phyloP scores from a whole-genome alignment of 441 rosid species.

The Eutrema salsugineum region DNA sequence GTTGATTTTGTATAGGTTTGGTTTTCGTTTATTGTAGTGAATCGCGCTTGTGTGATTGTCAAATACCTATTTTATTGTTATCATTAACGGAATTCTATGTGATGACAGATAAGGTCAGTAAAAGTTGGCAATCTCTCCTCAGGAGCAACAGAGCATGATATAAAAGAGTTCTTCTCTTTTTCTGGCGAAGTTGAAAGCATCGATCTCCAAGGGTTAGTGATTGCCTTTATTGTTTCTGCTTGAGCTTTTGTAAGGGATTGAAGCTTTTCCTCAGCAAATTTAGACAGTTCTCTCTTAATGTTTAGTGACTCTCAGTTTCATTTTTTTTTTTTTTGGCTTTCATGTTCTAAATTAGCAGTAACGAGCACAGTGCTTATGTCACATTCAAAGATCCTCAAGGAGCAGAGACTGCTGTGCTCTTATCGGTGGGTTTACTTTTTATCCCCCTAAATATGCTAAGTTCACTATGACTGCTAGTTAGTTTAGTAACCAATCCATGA shows the following conservation, averaged over 20 bases:
- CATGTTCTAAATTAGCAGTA: constrained; percentile 15
- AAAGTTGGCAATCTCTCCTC: constrained; percentile 56
- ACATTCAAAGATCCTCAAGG: constrained; percentile 68
- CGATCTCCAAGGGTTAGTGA: constrained; percentile 48
- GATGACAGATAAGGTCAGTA: constrained; percentile 48
- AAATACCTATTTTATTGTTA: not conserved
- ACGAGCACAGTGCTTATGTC: constrained; percentile 51
- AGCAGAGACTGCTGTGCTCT: constrained; percentile 65
- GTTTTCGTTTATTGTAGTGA: not conserved
- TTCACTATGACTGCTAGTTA: not conserved
- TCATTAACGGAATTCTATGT: not conserved
- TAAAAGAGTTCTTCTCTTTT: constrained; percentile 70
- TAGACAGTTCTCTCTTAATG: not conserved
- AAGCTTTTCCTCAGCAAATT: not conserved
- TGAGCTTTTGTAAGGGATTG: not conserved
- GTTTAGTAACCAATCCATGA: not conserved
- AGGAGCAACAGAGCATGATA: constrained; percentile 49
- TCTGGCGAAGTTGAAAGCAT: constrained; percentile 63
- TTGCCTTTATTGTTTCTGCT: not conserved
- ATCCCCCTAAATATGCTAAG: not conserved
- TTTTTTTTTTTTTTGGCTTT: not conserved
- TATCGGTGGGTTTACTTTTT: constrained; percentile 44
- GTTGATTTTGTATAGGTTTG: not conserved
- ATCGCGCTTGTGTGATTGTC: not conserved
- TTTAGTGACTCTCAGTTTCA: not conserved